Conservation (phyloP, 108 stramenopile species). For the Cyclotella cryptica region DNA sequence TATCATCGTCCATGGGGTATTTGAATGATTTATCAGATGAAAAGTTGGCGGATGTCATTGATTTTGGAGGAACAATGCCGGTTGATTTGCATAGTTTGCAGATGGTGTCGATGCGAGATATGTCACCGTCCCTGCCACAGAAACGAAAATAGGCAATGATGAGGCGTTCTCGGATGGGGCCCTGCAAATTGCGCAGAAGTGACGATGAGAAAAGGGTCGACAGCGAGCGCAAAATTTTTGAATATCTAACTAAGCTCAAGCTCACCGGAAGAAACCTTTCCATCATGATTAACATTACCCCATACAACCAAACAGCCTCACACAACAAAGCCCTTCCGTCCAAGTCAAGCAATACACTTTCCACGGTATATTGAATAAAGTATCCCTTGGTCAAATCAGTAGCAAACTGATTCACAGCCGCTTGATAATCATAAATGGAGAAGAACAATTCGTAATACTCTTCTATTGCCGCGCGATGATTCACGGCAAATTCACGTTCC, state of each 20-base stretch:
- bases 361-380: conserved; percentile 71
- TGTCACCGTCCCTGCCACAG: conserved; percentile 37
- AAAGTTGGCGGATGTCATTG: conserved; percentile 18
- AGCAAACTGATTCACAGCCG: conserved; percentile 50
- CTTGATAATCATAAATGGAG: conserved; percentile 54
- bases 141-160: conserved; percentile 61
- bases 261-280: conserved; percentile 54
- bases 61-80: conserved; percentile 22
- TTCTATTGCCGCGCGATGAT: conserved; percentile 40
- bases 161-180: conserved; percentile 63
- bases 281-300: conserved; percentile 65
- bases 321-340: conserved; percentile 67
- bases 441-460: conserved; percentile 60
- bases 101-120: conserved; percentile 50
- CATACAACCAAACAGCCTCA: conserved; percentile 70
- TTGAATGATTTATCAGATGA: conserved; percentile 26
- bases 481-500: conserved; percentile 64
- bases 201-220: not conserved
- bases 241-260: not conserved
- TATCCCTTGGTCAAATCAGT: conserved; percentile 56
- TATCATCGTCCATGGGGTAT: conserved; percentile 44
- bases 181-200: conserved; percentile 5
- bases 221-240: not conserved
- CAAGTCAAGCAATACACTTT: conserved; percentile 55
- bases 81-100: conserved; percentile 52